Conservation (phyloP, 108 stramenopile species). For the Skeletonema menzelii region DNA sequence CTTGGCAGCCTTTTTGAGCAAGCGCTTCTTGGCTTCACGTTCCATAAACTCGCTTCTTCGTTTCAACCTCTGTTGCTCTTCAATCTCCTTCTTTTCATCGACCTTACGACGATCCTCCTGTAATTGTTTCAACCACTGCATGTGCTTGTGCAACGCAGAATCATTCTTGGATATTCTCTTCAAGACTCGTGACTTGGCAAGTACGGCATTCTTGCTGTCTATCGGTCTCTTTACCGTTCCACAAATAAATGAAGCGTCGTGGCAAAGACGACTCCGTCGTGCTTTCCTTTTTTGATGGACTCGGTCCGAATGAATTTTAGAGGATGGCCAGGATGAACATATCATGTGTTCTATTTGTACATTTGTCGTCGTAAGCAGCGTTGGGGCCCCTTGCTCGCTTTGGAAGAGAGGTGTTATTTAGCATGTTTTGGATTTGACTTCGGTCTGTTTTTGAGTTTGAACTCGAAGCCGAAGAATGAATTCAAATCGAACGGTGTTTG, state of each 20-base stretch:
- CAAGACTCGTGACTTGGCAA: constrained; percentile 40
- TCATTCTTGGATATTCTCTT: constrained; percentile 46
- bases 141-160: constrained; percentile 33
- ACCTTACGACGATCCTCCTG: constrained; percentile 24
- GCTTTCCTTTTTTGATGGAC: constrained; percentile 1
- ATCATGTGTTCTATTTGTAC: background rate
- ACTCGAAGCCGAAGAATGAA: background rate
- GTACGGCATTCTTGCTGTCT: constrained; percentile 18
- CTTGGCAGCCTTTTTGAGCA: constrained; percentile 6
- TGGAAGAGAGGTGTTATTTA: too few relatives aligned
- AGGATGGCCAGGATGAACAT: constrained; percentile 5
- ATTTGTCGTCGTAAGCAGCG: too few relatives aligned
- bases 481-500: too few relatives aligned
- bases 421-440: too few relatives aligned
- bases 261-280: constrained; percentile 1
- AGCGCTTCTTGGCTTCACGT: constrained; percentile 56
- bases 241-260: constrained; percentile 10
- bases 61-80: constrained; percentile 21
- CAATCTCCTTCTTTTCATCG: constrained; percentile 39
- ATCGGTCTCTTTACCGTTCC: constrained; percentile 32
- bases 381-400: too few relatives aligned
- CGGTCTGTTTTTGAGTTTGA: too few relatives aligned
- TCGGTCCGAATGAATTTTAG: background rate
- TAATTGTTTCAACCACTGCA: constrained; percentile 43
- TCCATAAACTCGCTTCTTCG: constrained; percentile 41